These are phyloP conservation scores for Suillus subaureus DNA, from an alignment of 768 basidiomycete species.

Conservation along the genomic window DNA sequence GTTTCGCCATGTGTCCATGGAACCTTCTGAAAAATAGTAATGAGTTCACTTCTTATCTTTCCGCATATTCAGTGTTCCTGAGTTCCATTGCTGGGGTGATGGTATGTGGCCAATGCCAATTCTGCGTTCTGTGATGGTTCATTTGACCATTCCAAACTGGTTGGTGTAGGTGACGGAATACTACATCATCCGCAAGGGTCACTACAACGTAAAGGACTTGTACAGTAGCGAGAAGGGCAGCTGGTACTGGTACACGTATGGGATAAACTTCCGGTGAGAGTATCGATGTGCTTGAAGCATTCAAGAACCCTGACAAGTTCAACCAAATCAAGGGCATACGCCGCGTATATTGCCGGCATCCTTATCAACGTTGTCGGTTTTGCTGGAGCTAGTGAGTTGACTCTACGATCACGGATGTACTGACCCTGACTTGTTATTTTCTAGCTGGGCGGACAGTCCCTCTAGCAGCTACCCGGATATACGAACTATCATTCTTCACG, in stretches of 20 bases:
- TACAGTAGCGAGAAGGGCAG: slow-evolving; percentile 58
- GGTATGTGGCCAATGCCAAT: slow-evolving; percentile 38
- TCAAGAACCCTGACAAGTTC: slow-evolving; percentile 2
- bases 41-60: slow-evolving; percentile 78
- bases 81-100: slow-evolving; percentile 83
- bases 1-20: slow-evolving; percentile 77
- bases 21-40: slow-evolving; percentile 73
- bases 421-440: slow-evolving; percentile 2
- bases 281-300: slow-evolving; percentile 14
- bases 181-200: slow-evolving; percentile 70
- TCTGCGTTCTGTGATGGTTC: not conserved
- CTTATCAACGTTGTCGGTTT: slow-evolving; percentile 84
- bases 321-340: slow-evolving; percentile 53
- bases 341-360: slow-evolving; percentile 72
- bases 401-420: slow-evolving; percentile 4
- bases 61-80: slow-evolving; percentile 80
- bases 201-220: slow-evolving; percentile 71
- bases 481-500: slow-evolving; percentile 82
- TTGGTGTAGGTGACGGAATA: slow-evolving; percentile 72
- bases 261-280: slow-evolving; percentile 67
- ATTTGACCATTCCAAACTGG: not conserved
- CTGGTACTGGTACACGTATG: slow-evolving; percentile 78
- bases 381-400: slow-evolving; percentile 63
- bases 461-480: slow-evolving; percentile 69
- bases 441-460: slow-evolving; percentile 63